phyloP scores from a whole-genome alignment of 345 rosid species.

The Murraya paniculata region DNA sequence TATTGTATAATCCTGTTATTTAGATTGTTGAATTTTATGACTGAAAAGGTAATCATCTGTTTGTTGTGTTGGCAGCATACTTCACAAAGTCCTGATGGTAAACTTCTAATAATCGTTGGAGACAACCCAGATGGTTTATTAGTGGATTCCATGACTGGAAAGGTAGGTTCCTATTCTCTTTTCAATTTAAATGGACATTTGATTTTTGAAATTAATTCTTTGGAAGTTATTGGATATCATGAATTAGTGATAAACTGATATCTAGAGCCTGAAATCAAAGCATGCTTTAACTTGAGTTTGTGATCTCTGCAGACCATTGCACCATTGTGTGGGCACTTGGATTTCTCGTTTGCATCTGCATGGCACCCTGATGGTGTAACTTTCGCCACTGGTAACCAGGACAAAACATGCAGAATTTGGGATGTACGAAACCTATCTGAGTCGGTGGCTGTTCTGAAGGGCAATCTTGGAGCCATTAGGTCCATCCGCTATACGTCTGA shows the following conservation, averaged over 20 bases:
- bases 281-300: conserved; percentile 1
- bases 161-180: conserved; percentile 31
- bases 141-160: conserved; percentile 63
- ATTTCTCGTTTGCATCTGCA: conserved; percentile 79
- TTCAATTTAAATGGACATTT: not conserved
- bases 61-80: conserved; percentile 48
- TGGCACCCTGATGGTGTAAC: conserved; percentile 76
- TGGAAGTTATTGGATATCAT: not conserved
- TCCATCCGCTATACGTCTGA: conserved; percentile 66
- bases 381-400: conserved; percentile 86
- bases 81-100: conserved; percentile 74
- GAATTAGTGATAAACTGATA: not conserved
- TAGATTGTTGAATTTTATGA: not conserved
- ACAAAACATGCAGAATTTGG: conserved; percentile 78
- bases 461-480: conserved; percentile 72
- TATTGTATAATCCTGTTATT: not conserved
- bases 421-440: conserved; percentile 55
- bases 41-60: not conserved
- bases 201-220: not conserved
- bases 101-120: conserved; percentile 63
- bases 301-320: conserved; percentile 37
- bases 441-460: conserved; percentile 62
- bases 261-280: not conserved
- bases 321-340: conserved; percentile 58
- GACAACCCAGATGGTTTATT: conserved; percentile 66